These are phyloP conservation scores for Penstemon davidsonii DNA, from an alignment of 257 asterid species.

Conservation along the genomic window DNA sequence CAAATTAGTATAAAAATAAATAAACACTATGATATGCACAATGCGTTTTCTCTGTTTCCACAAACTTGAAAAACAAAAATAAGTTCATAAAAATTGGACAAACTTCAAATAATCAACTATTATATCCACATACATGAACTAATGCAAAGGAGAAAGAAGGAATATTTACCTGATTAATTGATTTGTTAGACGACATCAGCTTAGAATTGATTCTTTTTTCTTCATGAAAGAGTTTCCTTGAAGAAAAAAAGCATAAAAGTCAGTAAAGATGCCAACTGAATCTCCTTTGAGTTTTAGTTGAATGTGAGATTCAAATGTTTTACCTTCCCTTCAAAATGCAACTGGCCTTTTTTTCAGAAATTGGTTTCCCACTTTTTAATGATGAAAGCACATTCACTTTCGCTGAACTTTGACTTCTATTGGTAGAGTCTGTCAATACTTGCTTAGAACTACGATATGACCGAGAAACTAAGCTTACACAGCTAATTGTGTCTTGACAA, in stretches of 20 bases:
- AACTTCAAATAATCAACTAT: not conserved
- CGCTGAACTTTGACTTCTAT: conserved; percentile 42
- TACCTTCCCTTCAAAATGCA: conserved; percentile 67
- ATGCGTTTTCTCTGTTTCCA: not conserved
- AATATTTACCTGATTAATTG: not conserved
- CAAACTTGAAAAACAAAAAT: not conserved
- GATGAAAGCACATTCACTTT: conserved; percentile 47
- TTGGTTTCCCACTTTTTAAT: conserved; percentile 36
- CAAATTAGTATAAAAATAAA: not conserved
- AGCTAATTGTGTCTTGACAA: conserved; percentile 74
- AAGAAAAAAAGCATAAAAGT: not conserved
- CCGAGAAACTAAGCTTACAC: conserved; percentile 67
- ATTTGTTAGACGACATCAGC: conserved; percentile 44
- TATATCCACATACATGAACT: not conserved
- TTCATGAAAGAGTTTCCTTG: conserved; percentile 62
- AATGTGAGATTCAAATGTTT: conserved; percentile 8
- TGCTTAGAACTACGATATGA: conserved; percentile 53
- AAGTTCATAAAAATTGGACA: not conserved
- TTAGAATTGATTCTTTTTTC: conserved; percentile 34
- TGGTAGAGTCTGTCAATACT: conserved; percentile 52
- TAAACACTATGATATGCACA: not conserved
- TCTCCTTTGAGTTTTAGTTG: not conserved
- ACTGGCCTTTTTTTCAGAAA: conserved; percentile 37
- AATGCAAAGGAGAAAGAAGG: not conserved
- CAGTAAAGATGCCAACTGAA: conserved; percentile 17